phyloP scores from a whole-genome alignment of 225 moss, liverwort and hornwort genomes.

The Pseudisothecium myosuroides region DNA sequence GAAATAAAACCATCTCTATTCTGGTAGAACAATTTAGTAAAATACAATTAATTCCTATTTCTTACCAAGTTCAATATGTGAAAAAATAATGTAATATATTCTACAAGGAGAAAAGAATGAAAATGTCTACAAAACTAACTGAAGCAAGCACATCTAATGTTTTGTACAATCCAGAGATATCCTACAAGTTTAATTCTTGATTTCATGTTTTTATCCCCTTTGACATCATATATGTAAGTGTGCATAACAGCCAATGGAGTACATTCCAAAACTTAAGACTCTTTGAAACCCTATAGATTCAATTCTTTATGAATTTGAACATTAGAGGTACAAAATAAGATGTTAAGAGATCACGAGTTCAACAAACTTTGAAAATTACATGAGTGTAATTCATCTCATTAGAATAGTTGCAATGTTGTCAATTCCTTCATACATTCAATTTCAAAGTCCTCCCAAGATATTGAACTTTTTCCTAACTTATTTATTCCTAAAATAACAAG shows the following conservation, averaged over 20 bases:
- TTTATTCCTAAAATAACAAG: fast-evolving
- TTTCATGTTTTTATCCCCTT: background rate
- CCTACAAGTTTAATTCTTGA: background rate
- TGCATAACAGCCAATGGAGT: background rate
- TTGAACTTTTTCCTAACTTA: fast-evolving
- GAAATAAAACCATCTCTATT: background rate
- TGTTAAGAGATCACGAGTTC: fast-evolving
- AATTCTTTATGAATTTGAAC: background rate
- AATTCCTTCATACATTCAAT: background rate
- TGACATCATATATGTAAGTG: background rate
- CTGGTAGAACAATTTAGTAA: fast-evolving
- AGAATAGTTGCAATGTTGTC: background rate
- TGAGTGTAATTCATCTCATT: background rate
- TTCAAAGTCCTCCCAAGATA: background rate
- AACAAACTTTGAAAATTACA: background rate
- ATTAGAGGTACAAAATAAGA: background rate
- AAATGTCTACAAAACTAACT: background rate
- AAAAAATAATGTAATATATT: background rate
- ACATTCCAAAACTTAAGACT: background rate
- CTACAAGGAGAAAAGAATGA: background rate
- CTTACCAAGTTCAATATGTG: background rate
- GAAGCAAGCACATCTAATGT: background rate
- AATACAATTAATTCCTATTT: background rate
- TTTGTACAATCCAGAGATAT: background rate
- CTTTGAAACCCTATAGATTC: background rate